These are phyloP conservation scores for Epicoccum sorghinum DNA, from an alignment of 2,329 filamentous ascomycete species.

Conservation along the genomic window DNA sequence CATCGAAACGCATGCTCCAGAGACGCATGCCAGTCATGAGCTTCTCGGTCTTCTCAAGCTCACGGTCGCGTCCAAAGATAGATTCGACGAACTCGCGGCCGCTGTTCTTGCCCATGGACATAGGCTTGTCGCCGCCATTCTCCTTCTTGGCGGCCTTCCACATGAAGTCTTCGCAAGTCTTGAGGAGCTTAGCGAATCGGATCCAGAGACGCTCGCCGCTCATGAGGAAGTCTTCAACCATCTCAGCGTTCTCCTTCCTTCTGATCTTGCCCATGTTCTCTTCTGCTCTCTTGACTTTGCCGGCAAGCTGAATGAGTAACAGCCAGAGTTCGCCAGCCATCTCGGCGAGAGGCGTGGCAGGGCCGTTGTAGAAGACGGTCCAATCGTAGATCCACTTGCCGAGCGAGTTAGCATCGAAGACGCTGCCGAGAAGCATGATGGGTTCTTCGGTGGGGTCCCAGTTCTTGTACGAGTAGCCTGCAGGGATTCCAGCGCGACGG, in stretches of 20 bases:
- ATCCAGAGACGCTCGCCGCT: slow-evolving; percentile 85
- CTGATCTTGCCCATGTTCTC: slow-evolving; percentile 77
- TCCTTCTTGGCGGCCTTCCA: slow-evolving; percentile 81
- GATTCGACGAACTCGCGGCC: slow-evolving; percentile 96
- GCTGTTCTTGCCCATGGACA: slow-evolving; percentile 83
- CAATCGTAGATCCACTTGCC: slow-evolving; percentile 99
- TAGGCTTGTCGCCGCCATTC: slow-evolving; percentile 64
- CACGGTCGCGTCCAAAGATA: slow-evolving; percentile 89
- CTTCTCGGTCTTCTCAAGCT: slow-evolving; percentile 87
- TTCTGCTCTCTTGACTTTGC: slow-evolving; percentile 90
- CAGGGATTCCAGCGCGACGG: slow-evolving; percentile 71
- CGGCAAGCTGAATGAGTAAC: slow-evolving; percentile 88
- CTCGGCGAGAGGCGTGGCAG: slow-evolving; percentile 82
- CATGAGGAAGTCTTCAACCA: slow-evolving; percentile 88
- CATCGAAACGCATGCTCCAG: slow-evolving; percentile 94
- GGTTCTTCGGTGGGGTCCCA: slow-evolving; percentile 96
- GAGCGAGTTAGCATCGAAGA: slow-evolving; percentile 96
- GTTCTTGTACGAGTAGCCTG: slow-evolving; percentile 94
- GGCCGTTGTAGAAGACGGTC: slow-evolving; percentile 89
- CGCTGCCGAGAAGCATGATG: slow-evolving; percentile 90
- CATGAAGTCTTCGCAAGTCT: slow-evolving; percentile 93
- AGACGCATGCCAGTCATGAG: slow-evolving; percentile 87
- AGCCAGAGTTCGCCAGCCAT: slow-evolving; percentile 96
- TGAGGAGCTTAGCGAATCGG: slow-evolving; percentile 84
- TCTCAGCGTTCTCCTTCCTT: slow-evolving; percentile 73